Base-by-base conservation (phyloP, 306 rosid species). In the Dryas octopetala region DNA sequence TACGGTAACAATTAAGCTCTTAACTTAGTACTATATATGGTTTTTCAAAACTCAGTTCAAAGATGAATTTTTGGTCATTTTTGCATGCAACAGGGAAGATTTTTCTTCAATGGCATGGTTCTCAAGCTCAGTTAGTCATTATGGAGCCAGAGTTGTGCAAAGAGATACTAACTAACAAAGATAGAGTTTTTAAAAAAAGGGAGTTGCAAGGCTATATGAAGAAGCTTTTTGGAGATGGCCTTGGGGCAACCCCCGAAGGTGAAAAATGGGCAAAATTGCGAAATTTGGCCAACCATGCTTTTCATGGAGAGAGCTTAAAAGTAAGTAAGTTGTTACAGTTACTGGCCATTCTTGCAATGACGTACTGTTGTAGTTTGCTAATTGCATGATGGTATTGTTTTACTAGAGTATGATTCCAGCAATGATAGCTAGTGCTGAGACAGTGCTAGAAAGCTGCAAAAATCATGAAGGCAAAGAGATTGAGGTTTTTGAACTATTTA, bases 151-250 rank as follows among this genome's bases (percentile, higher is more conserved):
- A 67, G 6, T 71, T 84, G 72, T 66, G 79, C 61, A 78, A 70
- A 50, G 88, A 81, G 60, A 65, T 84, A 43, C 40, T 85, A 40
- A 67, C 52, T 4, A 62, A 84, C 47, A 75, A 54, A 62, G 70
- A 76, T 16, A n/a, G 54, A 60, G 45, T 14, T 16, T 78, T 50
- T 54, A 16, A 38, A 14, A 76, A 85, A 68, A 32, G 5, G 9
- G 12, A 74, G 9, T 5, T 15, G 0, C 1, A 16, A 23, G 48
- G 13, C 45, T 41, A 5, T 16, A 1, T 61, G 1, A 73, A 62
- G 66, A 81, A 65, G 71, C 44, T 78, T 17, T 78, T 81, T 3
- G 85, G 83, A 41, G 67, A 81, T 75, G 88, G 88, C 5, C 65
- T 81, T 50, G 76, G 58, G 15, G 59, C 43, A 5, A 2, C 23